These are phyloP conservation scores for Hysterium pulicare DNA, from an alignment of 2,329 filamentous ascomycete genomes.

Conservation along the genomic window DNA sequence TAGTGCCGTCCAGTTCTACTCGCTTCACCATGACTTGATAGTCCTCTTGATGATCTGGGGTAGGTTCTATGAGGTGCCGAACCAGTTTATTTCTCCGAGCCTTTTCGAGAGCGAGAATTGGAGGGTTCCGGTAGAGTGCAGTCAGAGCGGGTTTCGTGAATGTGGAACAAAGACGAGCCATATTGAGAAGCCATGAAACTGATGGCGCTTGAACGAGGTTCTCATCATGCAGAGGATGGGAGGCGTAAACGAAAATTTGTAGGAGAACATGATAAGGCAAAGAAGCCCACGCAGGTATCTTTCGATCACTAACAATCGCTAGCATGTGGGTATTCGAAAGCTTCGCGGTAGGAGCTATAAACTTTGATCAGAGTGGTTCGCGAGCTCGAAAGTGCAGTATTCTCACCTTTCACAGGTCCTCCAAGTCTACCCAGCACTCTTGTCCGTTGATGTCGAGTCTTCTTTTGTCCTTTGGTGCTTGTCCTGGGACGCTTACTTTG, in stretches of 20 bases:
- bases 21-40: constrained; percentile 70
- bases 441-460: constrained; percentile 8
- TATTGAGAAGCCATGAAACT: constrained; percentile 62
- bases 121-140: constrained; percentile 67
- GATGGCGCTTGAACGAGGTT: constrained; percentile 42
- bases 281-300: constrained; percentile 56
- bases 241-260: constrained; percentile 67
- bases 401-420: constrained; percentile 25
- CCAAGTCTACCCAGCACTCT: constrained; percentile 15
- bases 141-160: constrained; percentile 72
- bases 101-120: constrained; percentile 54
- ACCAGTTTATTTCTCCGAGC: constrained; percentile 44
- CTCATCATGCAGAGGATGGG: constrained; percentile 54
- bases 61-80: constrained; percentile 54
- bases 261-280: constrained; percentile 68
- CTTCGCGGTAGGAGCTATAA: neutral
- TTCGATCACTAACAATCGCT: constrained; percentile 19
- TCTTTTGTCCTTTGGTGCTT: constrained; percentile 4
- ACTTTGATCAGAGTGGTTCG: neutral
- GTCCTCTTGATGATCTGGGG: constrained; percentile 42
- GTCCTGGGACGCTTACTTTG: constrained; percentile 9
- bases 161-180: constrained; percentile 57
- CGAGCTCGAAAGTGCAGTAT: constrained; percentile 1
- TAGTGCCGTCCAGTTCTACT: constrained; percentile 66
- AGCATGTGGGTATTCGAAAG: neutral